Base-by-base conservation (phyloP, 1,139 yeast species). In the Arxiozyma telluris region DNA sequence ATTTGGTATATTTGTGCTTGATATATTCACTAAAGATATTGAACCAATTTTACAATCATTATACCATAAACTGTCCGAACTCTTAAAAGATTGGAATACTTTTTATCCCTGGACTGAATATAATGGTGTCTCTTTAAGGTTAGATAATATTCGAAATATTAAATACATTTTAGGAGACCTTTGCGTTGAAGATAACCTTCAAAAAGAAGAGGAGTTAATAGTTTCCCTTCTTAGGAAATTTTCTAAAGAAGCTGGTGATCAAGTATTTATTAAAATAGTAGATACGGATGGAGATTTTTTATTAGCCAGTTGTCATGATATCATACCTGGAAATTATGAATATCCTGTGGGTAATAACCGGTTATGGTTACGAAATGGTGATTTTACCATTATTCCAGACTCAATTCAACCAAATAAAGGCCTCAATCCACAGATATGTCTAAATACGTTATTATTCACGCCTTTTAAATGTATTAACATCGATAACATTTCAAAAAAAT, bases 221-320 rank as follows among this genome's bases (percentile, higher is more conserved):
- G 67, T 76, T 1, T 69, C 71, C 23, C 51, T 81, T 2, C 66
- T 82, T 18, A 65, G 66, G 52, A 66, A 71, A 38, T 70, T 79
- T 53, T 59, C 66, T 17, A 57, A 50, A 25, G 39, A 41, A 15
- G 50, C 59, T 6, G 67, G 68, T 41, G 50, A 46, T 12, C 59
- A 78, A 52, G 58, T 79, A 2, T 79, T 69, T 61, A 70, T 81
- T 11, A 80, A 78, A 53, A 58, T 79, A 1, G 71, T 73, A 58
- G 87, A 83, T 62, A 75, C 77, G 0, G 84, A 79, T 50, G 80
- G 81, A 3, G 89, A 84, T 57, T 76, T 80, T 50, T 54, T 83
- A 4, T 64, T 83, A 51, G 75, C 79, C 12, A 81, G 79, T 55
- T 73, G 77, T 3, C 72, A 76, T 43, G 76, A 77, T 15, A 54